Evolutionary conservation across 2,329 filamentous ascomycete genomes (phyloP).

Genomic region (Sporothrix globosa): DNA sequence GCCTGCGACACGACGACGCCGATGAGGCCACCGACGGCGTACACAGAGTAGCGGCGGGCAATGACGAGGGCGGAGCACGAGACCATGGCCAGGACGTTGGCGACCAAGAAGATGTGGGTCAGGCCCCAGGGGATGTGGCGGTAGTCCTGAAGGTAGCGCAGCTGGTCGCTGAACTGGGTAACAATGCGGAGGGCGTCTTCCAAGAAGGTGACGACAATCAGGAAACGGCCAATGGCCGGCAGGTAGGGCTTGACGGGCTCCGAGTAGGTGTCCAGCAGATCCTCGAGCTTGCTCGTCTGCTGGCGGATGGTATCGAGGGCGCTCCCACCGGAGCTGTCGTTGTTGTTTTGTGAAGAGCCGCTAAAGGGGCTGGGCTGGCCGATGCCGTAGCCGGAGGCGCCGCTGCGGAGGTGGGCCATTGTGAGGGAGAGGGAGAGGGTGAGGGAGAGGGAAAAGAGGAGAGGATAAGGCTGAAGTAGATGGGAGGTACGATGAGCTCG

Average conservation of each 20-base stretch:
- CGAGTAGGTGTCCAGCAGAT: constrained; percentile 80
- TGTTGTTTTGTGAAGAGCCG: constrained; percentile 54
- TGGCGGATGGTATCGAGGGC: constrained; percentile 86
- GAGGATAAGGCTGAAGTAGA: not conserved
- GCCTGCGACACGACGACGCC: constrained; percentile 91
- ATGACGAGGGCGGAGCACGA: constrained; percentile 85
- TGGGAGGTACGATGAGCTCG: not conserved
- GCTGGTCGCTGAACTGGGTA: constrained; percentile 96
- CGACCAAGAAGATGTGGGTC: constrained; percentile 88
- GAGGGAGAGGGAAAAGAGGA: not conserved
- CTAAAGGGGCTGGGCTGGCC: constrained; percentile 74
- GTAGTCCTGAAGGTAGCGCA: constrained; percentile 90
- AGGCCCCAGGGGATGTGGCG: constrained; percentile 84
- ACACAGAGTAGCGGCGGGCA: constrained; percentile 87
- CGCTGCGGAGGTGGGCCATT: constrained; percentile 61
- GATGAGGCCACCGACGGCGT: constrained; percentile 87
- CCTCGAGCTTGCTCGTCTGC: constrained; percentile 98
- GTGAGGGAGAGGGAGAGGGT: constrained; percentile 14
- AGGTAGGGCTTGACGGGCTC: constrained; percentile 97
- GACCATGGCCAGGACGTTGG: constrained; percentile 88
- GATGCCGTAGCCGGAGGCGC: constrained; percentile 72
- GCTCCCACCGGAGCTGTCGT: constrained; percentile 67
- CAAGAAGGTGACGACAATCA: constrained; percentile 97
- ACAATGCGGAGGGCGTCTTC: constrained; percentile 95
- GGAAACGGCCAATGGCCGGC: constrained; percentile 90